A percentile compares a stretch with the other conserved stretches of the same genome.
Conservation (phyloP, 495 filamentous ascomycete species). For the Aspergillus indologenus region DNA sequence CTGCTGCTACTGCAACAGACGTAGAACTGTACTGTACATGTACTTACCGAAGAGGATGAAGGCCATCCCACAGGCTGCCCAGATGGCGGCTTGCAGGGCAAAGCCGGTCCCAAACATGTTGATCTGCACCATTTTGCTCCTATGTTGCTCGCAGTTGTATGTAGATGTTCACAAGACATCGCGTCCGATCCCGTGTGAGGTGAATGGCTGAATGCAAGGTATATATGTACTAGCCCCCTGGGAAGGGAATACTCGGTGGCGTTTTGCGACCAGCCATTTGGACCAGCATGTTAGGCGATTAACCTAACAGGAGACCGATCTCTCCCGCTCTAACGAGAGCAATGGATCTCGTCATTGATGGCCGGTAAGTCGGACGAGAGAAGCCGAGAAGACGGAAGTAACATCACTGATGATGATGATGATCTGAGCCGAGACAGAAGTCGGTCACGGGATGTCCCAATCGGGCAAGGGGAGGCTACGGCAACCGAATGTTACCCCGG, state of each 20-base stretch:
- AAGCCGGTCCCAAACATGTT: constrained; percentile 21
- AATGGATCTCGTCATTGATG: background rate
- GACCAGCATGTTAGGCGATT: background rate
- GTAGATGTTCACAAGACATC: background rate
- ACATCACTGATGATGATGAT: too few species aligned
- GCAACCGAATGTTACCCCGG: background rate
- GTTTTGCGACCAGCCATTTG: background rate
- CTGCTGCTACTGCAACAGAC: too few species aligned
- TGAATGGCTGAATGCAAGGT: background rate
- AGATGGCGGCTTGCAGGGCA: constrained; percentile 21
- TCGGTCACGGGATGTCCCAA: background rate
- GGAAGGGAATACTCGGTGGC: background rate
- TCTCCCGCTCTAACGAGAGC: background rate
- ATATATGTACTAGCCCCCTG: background rate
- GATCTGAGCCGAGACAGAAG: background rate
- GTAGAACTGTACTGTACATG: too few species aligned
- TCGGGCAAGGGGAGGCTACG: background rate
- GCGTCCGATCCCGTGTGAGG: background rate
- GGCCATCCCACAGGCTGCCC: constrained; percentile 24
- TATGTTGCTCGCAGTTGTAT: background rate
- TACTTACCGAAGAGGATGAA: constrained; percentile 25
- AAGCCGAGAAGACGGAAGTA: too few species aligned
- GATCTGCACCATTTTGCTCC: constrained; percentile 14
- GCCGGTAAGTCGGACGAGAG: too few species aligned
- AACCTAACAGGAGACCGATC: background rate